These are phyloP conservation scores for Syzygium aromaticum DNA, from an alignment of 345 rosid genomes.

Conservation along the genomic window DNA sequence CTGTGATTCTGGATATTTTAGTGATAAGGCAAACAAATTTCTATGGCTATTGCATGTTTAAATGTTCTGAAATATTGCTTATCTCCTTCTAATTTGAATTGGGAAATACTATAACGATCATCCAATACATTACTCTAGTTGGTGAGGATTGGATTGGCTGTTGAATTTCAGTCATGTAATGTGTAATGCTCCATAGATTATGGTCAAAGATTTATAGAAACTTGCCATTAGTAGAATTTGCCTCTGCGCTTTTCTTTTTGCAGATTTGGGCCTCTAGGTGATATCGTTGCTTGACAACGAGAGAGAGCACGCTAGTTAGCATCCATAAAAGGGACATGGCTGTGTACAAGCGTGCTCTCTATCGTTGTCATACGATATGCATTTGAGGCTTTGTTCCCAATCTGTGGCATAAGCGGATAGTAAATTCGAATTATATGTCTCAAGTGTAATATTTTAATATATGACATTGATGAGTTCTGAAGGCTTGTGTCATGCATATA, in stretches of 20 bases:
- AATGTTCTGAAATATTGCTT: neutral
- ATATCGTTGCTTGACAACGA: constrained; percentile 26
- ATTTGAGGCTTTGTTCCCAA: neutral
- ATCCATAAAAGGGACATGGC: constrained; percentile 16
- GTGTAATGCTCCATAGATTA: neutral
- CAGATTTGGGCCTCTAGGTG: neutral
- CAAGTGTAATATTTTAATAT: neutral
- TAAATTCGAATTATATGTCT: neutral
- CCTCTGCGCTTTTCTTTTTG: neutral
- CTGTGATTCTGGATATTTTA: neutral
- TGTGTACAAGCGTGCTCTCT: constrained; percentile 32
- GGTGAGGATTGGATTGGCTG: neutral
- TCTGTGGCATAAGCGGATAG: neutral
- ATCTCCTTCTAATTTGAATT: neutral
- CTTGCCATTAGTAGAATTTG: neutral
- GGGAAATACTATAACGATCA: neutral
- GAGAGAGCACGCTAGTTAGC: constrained; percentile 52
- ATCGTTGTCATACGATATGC: constrained; percentile 20
- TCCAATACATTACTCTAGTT: neutral
- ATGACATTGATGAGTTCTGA: neutral
- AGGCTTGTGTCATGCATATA: neutral
- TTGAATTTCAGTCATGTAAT: neutral
- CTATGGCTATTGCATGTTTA: neutral
- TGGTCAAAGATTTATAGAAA: neutral
- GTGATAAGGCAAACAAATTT: neutral